phyloP scores from a whole-genome alignment of 1,139 yeast genomes.

The Suhomyces coccinellae region DNA sequence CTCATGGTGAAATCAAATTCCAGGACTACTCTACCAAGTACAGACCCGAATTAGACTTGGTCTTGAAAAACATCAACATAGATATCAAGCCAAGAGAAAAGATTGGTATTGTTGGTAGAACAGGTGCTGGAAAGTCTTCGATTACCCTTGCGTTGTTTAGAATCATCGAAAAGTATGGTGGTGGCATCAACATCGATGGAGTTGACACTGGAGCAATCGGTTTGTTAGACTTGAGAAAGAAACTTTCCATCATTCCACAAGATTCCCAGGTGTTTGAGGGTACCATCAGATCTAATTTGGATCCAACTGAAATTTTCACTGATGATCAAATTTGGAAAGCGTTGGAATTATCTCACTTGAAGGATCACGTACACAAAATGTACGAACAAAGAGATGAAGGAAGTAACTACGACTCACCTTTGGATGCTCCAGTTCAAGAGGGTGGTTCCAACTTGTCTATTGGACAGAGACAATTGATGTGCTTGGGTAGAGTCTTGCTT shows the following conservation, averaged over 20 bases:
- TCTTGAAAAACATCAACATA: conserved; percentile 53
- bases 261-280: conserved; percentile 97
- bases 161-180: conserved; percentile 69
- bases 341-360: conserved; percentile 80
- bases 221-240: conserved; percentile 77
- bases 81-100: conserved; percentile 61
- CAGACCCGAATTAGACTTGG: conserved; percentile 58
- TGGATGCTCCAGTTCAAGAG: conserved; percentile 68
- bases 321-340: conserved; percentile 88
- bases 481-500: conserved; percentile 83
- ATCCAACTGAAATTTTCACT: conserved; percentile 68
- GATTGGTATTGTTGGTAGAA: conserved; percentile 47
- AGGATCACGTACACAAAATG: conserved; percentile 70
- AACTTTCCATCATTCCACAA: conserved; percentile 90
- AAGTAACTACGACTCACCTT: conserved; percentile 40
- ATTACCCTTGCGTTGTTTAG: conserved; percentile 41
- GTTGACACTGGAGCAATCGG: conserved; percentile 73
- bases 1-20: conserved; percentile 55
- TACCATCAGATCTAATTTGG: conserved; percentile 81
- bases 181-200: conserved; percentile 73
- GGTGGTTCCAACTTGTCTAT: conserved; percentile 88
- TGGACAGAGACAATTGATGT: conserved; percentile 90
- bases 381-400: conserved; percentile 32
- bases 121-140: conserved; percentile 36
- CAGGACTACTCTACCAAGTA: conserved; percentile 65